Evolutionary conservation across 805 yeast genomes (phyloP).

Genomic region (Cyberlindnera samutprakarnensis): DNA sequence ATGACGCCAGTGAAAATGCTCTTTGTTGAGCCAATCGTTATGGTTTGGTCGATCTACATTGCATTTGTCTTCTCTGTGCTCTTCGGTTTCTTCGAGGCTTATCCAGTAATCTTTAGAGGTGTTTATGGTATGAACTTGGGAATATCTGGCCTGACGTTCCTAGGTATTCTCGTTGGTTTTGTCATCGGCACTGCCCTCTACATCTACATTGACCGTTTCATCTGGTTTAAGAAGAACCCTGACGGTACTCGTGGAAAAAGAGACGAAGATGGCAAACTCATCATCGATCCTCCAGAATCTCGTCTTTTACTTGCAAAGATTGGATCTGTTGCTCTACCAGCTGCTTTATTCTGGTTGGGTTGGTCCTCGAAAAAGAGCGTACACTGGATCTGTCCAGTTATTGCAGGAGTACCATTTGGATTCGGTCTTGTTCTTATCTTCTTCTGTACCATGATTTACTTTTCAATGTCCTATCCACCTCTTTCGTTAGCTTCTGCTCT

Average conservation of each 20-base stretch:
- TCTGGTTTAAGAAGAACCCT: constrained; percentile 47
- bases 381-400: constrained; percentile 72
- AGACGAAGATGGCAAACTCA: constrained; percentile 38
- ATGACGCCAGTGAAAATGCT: constrained; percentile 64
- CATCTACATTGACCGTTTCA: constrained; percentile 38
- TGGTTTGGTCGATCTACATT: constrained; percentile 58
- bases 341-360: constrained; percentile 72
- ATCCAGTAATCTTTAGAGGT: constrained; percentile 65
- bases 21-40: constrained; percentile 65
- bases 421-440: constrained; percentile 66
- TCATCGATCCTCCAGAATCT: constrained; percentile 53
- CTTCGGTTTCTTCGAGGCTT: constrained; percentile 76
- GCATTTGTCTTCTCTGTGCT: constrained; percentile 73
- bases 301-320: constrained; percentile 53
- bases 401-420: constrained; percentile 76
- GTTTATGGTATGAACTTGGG: constrained; percentile 53
- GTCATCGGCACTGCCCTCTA: constrained; percentile 46
- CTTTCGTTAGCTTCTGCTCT: constrained; percentile 75
- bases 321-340: constrained; percentile 61
- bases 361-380: constrained; percentile 59
- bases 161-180: constrained; percentile 68
- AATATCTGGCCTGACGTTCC: constrained; percentile 59
- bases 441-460: constrained; percentile 61
- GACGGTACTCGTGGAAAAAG: constrained; percentile 56
- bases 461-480: constrained; percentile 68